Evolutionary conservation across 768 basidiomycete genomes (phyloP).

Genomic region (Gymnopilus junonius): DNA sequence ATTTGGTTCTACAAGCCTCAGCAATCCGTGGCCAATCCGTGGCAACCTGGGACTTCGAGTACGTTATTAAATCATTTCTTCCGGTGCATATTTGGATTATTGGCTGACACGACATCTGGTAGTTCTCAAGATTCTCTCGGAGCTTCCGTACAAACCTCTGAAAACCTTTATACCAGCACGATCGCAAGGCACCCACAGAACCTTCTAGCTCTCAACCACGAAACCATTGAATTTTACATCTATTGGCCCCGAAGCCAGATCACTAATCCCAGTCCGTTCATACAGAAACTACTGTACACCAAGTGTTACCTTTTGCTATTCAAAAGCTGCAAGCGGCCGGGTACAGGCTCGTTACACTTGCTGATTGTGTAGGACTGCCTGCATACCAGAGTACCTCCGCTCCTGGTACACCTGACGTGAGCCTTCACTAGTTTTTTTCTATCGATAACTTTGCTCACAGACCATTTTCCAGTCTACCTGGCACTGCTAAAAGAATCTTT

Average conservation of each 20-base stretch:
- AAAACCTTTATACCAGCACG: slow-evolving; percentile 31
- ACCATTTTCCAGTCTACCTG: slow-evolving; percentile 21
- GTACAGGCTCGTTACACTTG: slow-evolving; percentile 46
- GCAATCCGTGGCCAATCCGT: slow-evolving; percentile 32
- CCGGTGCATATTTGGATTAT: background rate
- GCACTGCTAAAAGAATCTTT: slow-evolving; percentile 24
- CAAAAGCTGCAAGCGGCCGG: slow-evolving; percentile 39
- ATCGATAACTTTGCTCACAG: background rate
- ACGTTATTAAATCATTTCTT: background rate
- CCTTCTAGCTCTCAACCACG: slow-evolving; percentile 46
- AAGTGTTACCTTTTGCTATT: slow-evolving; percentile 32
- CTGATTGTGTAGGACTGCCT: slow-evolving; percentile 43
- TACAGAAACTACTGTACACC: slow-evolving; percentile 16
- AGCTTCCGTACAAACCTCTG: slow-evolving; percentile 32
- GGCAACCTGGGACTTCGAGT: slow-evolving; percentile 46
- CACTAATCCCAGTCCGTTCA: background rate
- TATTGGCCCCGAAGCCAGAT: background rate
- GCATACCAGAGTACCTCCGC: slow-evolving; percentile 40
- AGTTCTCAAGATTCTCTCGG: slow-evolving; percentile 46
- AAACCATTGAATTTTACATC: slow-evolving; percentile 26
- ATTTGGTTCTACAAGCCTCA: slow-evolving; percentile 37
- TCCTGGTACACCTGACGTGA: slow-evolving; percentile 24
- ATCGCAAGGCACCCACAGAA: slow-evolving; percentile 34
- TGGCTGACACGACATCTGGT: background rate
- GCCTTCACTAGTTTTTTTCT: background rate